phyloP scores from a whole-genome alignment of 2,329 filamentous ascomycete genomes.

The Alternaria brassicae region DNA sequence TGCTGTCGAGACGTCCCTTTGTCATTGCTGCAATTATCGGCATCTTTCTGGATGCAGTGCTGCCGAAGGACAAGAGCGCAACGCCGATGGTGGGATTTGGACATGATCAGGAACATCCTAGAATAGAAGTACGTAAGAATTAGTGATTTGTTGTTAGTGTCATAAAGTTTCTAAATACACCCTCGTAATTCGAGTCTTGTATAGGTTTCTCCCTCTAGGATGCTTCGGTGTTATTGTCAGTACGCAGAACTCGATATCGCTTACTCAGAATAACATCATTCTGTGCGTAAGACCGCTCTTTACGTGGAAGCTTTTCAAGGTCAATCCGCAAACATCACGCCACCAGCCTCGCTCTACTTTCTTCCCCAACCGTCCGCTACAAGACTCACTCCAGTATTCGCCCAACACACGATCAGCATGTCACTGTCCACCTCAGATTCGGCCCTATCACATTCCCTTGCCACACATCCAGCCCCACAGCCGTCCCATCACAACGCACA shows the following conservation, averaged over 20 bases:
- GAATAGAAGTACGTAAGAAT: constrained; percentile 10
- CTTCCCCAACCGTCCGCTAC: neutral
- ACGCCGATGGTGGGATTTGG: constrained; percentile 5
- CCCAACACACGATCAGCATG: neutral
- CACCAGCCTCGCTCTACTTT: constrained; percentile 1
- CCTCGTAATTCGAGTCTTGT: neutral
- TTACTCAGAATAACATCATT: neutral
- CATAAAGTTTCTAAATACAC: neutral
- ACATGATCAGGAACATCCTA: constrained; percentile 19
- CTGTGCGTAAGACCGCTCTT: neutral
- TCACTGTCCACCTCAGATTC: neutral
- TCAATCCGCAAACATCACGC: neutral
- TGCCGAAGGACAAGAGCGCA: constrained; percentile 43
- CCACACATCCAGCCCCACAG: neutral
- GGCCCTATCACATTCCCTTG: neutral
- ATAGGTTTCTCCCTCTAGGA: neutral
- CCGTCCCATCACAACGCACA: neutral
- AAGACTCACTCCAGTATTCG: neutral
- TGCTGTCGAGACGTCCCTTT: constrained; percentile 53
- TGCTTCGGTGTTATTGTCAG: neutral
- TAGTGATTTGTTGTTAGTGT: neutral
- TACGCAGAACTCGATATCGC: neutral
- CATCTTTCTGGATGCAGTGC: constrained; percentile 53
- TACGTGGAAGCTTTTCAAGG: neutral
- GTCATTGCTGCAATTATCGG: constrained; percentile 50